These are phyloP conservation scores for Diaporthe capsici DNA, from an alignment of 2,329 filamentous ascomycete genomes.

Conservation along the genomic window DNA sequence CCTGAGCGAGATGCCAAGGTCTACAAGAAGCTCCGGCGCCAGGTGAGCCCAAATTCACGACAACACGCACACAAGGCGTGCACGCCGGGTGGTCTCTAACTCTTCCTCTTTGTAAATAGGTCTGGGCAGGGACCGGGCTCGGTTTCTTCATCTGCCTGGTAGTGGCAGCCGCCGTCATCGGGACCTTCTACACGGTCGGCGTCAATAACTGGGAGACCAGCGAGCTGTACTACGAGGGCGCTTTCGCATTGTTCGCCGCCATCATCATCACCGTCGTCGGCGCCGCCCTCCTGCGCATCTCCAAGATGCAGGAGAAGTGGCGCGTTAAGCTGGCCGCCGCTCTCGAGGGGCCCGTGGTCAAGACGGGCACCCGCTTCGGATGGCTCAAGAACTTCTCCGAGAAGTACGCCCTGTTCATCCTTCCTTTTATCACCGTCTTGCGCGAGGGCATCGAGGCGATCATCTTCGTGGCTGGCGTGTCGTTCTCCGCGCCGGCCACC, in stretches of 20 bases:
- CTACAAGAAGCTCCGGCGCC: constrained; percentile 76
- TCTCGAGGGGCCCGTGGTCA: constrained; percentile 65
- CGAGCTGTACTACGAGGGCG: constrained; percentile 81
- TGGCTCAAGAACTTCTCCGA: constrained; percentile 65
- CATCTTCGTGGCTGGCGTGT: constrained; percentile 84
- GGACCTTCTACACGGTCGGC: constrained; percentile 78
- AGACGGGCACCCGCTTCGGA: constrained; percentile 54
- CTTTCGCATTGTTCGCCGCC: constrained; percentile 76
- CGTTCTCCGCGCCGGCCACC: constrained; percentile 75
- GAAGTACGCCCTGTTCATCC: constrained; percentile 82
- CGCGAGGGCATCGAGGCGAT: constrained; percentile 84
- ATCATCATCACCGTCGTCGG: constrained; percentile 82
- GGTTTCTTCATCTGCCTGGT: constrained; percentile 76
- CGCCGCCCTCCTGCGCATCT: constrained; percentile 79
- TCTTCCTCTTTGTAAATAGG: constrained; percentile 50
- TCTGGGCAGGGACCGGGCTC: constrained; percentile 73
- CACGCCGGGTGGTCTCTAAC: background rate
- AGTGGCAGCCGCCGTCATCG: constrained; percentile 78
- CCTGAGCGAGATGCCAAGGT: constrained; percentile 71
- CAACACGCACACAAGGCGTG: too few species aligned
- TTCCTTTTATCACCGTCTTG: constrained; percentile 84
- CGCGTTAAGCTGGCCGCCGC: constrained; percentile 78
- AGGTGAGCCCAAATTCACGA: constrained; percentile 57
- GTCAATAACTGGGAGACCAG: constrained; percentile 72
- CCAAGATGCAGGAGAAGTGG: constrained; percentile 85